phyloP scores from a whole-genome alignment of 208 protist species.

The Polymyxa betae region DNA sequence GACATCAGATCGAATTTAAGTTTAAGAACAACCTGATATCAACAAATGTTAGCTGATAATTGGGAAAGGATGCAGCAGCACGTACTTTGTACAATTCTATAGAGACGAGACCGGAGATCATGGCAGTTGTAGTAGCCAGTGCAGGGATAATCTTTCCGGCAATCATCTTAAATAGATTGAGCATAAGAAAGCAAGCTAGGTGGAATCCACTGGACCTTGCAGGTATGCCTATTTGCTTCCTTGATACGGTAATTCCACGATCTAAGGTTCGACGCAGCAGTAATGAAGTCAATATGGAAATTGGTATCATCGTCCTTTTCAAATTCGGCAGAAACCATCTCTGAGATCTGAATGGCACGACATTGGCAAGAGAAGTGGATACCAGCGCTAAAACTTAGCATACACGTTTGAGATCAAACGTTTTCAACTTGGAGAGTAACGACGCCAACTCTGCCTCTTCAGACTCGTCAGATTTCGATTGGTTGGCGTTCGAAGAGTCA shows the following conservation, averaged over 20 bases:
- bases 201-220: conserved; percentile 60
- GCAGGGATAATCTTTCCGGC: conserved; percentile 99
- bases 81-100: conserved; percentile 96
- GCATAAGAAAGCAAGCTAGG: neutral
- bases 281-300: conserved; percentile 74
- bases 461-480: no score
- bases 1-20: neutral
- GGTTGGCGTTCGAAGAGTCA: neutral
- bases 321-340: conserved; percentile 65
- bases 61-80: conserved; percentile 6
- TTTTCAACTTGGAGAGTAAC: neutral
- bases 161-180: conserved; percentile 68
- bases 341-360: conserved; percentile 56
- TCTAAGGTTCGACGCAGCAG: conserved; percentile 73
- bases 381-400: neutral
- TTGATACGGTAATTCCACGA: conserved; percentile 72
- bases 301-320: conserved; percentile 83
- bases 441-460: neutral
- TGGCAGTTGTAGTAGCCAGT: conserved; percentile 99
- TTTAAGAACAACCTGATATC: neutral
- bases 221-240: conserved; percentile 57
- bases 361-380: neutral
- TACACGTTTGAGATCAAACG: neutral
- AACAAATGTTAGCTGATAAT: conserved; percentile 54
- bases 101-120: conserved; percentile 94